Conservation (phyloP, 176 grass and related monocot genomes). For the Eleusine indica region DNA sequence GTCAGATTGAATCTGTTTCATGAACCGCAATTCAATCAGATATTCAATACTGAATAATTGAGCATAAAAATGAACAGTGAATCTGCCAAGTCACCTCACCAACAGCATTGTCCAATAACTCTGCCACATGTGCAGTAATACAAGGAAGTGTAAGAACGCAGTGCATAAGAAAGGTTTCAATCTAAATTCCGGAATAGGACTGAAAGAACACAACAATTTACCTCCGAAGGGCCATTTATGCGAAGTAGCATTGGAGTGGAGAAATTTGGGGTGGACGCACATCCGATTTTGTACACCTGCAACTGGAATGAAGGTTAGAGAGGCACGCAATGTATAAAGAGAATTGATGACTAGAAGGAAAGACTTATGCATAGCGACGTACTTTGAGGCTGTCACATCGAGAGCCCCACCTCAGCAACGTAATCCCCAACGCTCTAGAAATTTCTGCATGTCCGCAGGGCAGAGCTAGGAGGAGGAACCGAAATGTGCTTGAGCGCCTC, state of each 20-base stretch:
- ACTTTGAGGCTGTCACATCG: slow-evolving; percentile 41
- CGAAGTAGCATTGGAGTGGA: slow-evolving; percentile 73
- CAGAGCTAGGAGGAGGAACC: background rate
- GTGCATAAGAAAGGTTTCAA: background rate
- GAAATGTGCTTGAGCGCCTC: background rate
- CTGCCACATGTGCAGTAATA: slow-evolving; percentile 51
- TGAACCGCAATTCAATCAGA: slow-evolving; percentile 22
- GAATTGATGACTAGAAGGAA: background rate
- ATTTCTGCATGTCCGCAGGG: slow-evolving; percentile 36
- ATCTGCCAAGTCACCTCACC: slow-evolving; percentile 52
- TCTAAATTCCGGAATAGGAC: background rate
- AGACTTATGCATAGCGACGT: background rate
- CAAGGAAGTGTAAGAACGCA: slow-evolving; percentile 3
- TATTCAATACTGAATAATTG: background rate
- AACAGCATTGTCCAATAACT: slow-evolving; percentile 64
- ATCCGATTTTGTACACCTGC: slow-evolving; percentile 56
- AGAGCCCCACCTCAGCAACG: background rate
- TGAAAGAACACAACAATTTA: background rate
- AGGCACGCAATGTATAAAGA: background rate
- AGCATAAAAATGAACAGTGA: background rate
- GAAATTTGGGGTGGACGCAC: slow-evolving; percentile 67
- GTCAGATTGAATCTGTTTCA: slow-evolving; percentile 59
- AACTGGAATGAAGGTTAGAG: background rate
- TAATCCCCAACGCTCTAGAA: slow-evolving; percentile 71
- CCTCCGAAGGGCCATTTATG: slow-evolving; percentile 77